phyloP scores from a whole-genome alignment of 163 green algal genomes.

The Scenedesmus sp. region DNA sequence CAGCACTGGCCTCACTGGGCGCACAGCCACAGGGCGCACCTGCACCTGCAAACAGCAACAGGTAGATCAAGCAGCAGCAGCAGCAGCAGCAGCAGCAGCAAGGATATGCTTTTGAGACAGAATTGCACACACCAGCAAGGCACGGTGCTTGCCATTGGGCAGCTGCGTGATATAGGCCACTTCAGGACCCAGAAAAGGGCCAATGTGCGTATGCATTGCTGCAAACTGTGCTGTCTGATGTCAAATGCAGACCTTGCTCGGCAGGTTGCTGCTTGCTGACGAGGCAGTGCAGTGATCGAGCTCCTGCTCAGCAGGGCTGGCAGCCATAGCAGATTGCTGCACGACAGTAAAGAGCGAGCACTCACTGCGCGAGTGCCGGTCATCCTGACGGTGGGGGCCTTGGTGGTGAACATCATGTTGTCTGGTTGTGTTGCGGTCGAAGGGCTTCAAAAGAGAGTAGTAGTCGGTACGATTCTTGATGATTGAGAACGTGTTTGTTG shows the following conservation, averaged over 20 bases:
- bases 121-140: background rate
- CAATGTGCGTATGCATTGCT: background rate
- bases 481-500: background rate
- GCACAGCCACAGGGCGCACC: background rate
- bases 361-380: background rate
- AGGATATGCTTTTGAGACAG: background rate
- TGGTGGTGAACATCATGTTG: conserved; percentile 3
- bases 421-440: background rate
- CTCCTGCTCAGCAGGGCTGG: background rate
- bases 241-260: background rate
- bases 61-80: conserved; percentile 1
- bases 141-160: background rate
- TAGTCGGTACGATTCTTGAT: background rate
- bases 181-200: background rate
- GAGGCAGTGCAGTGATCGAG: background rate
- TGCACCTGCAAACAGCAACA: background rate
- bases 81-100: background rate
- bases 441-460: background rate
- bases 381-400: background rate
- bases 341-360: background rate
- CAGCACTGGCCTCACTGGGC: background rate
- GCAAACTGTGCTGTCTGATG: background rate
- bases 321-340: background rate
- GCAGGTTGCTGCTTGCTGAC: background rate
- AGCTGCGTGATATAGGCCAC: background rate